These are phyloP conservation scores for Vitis labrusca DNA, from an alignment of 164 flowering plant genomes.

Conservation along the genomic window DNA sequence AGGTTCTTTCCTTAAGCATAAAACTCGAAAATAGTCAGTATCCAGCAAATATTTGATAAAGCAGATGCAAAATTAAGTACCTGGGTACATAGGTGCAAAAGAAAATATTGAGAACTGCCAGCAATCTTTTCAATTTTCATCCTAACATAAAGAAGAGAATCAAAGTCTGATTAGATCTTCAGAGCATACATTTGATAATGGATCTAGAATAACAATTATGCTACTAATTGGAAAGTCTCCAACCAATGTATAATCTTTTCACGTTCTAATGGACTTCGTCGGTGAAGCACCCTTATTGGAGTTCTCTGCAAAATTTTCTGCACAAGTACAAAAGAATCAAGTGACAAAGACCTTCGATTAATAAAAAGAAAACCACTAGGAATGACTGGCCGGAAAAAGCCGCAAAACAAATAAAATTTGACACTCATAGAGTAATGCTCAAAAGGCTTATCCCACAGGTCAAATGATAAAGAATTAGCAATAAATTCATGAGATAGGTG, in stretches of 20 bases:
- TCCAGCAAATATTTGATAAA: too few relatives aligned
- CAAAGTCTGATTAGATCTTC: slow-evolving; percentile 4
- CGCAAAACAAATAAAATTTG: too few relatives aligned
- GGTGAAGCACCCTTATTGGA: slow-evolving; percentile 93
- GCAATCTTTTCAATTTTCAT: slow-evolving; percentile 74
- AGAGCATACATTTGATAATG: background rate
- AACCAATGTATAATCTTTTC: slow-evolving; percentile 90
- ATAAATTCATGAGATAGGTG: too few relatives aligned
- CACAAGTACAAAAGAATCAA: slow-evolving; percentile 3
- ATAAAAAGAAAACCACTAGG: background rate
- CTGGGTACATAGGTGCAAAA: slow-evolving; percentile 93
- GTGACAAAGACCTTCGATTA: background rate
- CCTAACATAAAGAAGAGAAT: slow-evolving; percentile 38
- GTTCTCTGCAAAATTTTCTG: slow-evolving; percentile 83
- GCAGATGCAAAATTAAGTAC: slow-evolving; percentile 24
- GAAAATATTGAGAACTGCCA: slow-evolving; percentile 80
- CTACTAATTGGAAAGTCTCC: slow-evolving; percentile 12
- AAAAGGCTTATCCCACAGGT: too few relatives aligned
- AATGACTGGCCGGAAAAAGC: too few relatives aligned
- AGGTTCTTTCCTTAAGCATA: background rate
- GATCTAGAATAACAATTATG: background rate
- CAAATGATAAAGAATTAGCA: too few relatives aligned
- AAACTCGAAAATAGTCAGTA: too few relatives aligned
- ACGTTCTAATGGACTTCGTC: slow-evolving; percentile 94
- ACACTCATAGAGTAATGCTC: too few relatives aligned